Evolutionary conservation across 2,329 filamentous ascomycete species (phyloP).

Genomic region (Xylaria sp.): DNA sequence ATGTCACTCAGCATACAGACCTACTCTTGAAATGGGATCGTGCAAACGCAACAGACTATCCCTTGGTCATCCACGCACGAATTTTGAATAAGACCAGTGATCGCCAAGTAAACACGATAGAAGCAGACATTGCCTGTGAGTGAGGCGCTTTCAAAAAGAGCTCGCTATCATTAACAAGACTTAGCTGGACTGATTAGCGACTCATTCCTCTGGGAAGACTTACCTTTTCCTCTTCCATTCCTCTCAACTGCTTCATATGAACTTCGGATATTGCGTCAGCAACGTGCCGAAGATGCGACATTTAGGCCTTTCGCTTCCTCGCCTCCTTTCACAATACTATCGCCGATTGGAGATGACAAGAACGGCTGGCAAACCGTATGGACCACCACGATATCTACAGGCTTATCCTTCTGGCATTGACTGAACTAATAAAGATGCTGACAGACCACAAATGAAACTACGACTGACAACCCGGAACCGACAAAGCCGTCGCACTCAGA

Average conservation of each 20-base stretch:
- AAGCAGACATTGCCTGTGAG: slow-evolving; percentile 42
- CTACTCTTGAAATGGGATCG: slow-evolving; percentile 42
- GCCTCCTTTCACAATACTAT: slow-evolving; percentile 38
- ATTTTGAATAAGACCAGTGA: slow-evolving; percentile 43
- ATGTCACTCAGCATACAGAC: slow-evolving; percentile 39
- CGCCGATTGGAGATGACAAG: not conserved
- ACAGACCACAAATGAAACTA: slow-evolving; percentile 18
- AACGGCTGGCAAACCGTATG: slow-evolving; percentile 17
- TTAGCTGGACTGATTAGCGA: slow-evolving; percentile 39
- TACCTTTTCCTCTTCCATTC: slow-evolving; percentile 44
- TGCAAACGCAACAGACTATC: slow-evolving; percentile 34
- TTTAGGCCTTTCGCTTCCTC: slow-evolving; percentile 38
- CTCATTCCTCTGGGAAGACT: slow-evolving; percentile 41
- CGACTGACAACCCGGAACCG: slow-evolving; percentile 33
- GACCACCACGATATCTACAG: not conserved
- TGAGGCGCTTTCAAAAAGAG: not conserved
- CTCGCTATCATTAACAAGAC: not conserved
- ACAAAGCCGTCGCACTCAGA: slow-evolving; percentile 27
- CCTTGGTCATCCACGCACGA: slow-evolving; percentile 38
- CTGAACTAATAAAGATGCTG: slow-evolving; percentile 6
- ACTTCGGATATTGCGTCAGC: slow-evolving; percentile 39
- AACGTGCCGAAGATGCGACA: slow-evolving; percentile 12
- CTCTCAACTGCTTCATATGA: slow-evolving; percentile 43
- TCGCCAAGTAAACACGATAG: slow-evolving; percentile 40
- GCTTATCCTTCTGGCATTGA: slow-evolving; percentile 9